Evolutionary conservation across 2,329 filamentous ascomycete species (phyloP).

Genomic region (Fusarium pilosicola): DNA sequence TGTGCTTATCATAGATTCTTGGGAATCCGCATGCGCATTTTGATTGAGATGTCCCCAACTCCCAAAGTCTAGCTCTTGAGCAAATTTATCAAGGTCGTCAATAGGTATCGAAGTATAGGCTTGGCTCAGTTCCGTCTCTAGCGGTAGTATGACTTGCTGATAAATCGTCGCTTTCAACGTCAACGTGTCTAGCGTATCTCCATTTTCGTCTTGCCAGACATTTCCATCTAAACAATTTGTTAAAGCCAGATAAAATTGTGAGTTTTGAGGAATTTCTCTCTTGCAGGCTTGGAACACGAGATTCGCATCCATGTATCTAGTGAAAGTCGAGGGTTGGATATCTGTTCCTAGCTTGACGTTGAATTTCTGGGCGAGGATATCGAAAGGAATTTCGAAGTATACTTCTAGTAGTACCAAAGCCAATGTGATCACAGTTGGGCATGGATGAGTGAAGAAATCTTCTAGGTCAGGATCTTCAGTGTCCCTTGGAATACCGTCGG

Average conservation of each 20-base stretch:
- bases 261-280: background rate
- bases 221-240: background rate
- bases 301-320: background rate
- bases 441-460: too few species aligned
- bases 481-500: too few species aligned
- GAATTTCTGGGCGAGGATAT: background rate
- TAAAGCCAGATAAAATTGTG: background rate
- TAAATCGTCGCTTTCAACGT: background rate
- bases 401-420: fast-evolving
- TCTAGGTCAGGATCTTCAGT: too few species aligned
- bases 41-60: fast-evolving
- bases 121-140: background rate
- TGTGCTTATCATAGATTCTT: too few species aligned
- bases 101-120: fast-evolving
- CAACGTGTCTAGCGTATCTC: fast-evolving
- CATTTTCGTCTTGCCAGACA: background rate
- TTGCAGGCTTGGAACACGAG: background rate
- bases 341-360: background rate
- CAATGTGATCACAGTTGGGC: fast-evolving
- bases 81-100: background rate
- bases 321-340: fast-evolving
- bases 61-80: background rate
- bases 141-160: fast-evolving
- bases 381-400: fast-evolving
- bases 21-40: too few species aligned